Conservation (phyloP, 495 filamentous ascomycete species). For the Tetracladium setigerum region DNA sequence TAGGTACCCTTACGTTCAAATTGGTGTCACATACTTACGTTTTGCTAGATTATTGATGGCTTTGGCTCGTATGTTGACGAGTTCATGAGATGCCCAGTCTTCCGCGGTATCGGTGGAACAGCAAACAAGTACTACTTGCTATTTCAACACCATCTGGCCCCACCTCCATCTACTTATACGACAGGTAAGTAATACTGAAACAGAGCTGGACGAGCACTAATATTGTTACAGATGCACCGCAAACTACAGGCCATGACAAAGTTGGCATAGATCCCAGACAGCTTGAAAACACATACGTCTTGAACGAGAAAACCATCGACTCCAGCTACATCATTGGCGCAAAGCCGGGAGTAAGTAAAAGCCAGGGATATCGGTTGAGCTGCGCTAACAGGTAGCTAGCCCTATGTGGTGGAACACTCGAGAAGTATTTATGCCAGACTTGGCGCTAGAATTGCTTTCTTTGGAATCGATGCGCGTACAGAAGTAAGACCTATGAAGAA, state of each 20-base stretch:
- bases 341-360: conserved; percentile 46
- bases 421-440: conserved; percentile 75
- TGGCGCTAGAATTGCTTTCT: conserved; percentile 76
- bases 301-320: conserved; percentile 49
- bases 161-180: conserved; percentile 75
- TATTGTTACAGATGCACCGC: conserved; percentile 36
- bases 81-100: conserved; percentile 89
- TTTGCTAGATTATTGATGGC: conserved; percentile 71
- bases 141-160: conserved; percentile 87
- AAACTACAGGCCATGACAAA: conserved; percentile 38
- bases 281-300: conserved; percentile 59
- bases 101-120: conserved; percentile 81
- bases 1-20: conserved; percentile 19
- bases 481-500: conserved; percentile 36
- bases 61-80: conserved; percentile 90
- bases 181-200: conserved; percentile 34
- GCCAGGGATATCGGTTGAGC: background rate
- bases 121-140: conserved; percentile 89
- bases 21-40: background rate
- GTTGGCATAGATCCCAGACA: conserved; percentile 57
- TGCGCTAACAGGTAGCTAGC: conserved; percentile 25
- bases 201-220: conserved; percentile 2
- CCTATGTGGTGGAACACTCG: conserved; percentile 74
- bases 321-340: conserved; percentile 73
- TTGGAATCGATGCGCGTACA: conserved; percentile 83